These are phyloP conservation scores for Kurtzmaniella quercitrusa DNA, from an alignment of 1,139 yeast genomes.

Conservation along the genomic window DNA sequence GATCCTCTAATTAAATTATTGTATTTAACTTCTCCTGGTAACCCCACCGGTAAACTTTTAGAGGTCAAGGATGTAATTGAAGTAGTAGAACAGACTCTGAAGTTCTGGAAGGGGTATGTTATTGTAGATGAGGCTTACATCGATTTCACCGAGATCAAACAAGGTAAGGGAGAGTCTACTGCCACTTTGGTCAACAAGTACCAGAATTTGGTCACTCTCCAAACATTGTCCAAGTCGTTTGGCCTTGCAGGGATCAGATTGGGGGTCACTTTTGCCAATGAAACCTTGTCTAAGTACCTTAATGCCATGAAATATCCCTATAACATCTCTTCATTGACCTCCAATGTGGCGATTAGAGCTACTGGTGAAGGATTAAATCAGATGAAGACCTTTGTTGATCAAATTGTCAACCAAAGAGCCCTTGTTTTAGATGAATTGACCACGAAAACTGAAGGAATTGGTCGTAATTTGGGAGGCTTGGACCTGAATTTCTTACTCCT, in stretches of 20 bases:
- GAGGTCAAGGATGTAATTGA: constrained; percentile 44
- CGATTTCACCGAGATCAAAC: constrained; percentile 56
- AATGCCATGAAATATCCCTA: constrained; percentile 96
- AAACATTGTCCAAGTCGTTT: constrained; percentile 89
- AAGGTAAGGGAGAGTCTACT: constrained; percentile 46
- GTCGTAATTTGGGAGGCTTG: constrained; percentile 76
- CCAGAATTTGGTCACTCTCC: constrained; percentile 83
- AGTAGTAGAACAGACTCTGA: constrained; percentile 41
- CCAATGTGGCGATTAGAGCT: constrained; percentile 74
- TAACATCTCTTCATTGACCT: constrained; percentile 80
- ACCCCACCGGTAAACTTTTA: constrained; percentile 80
- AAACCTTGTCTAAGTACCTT: constrained; percentile 57
- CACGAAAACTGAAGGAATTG: constrained; percentile 57
- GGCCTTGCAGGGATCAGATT: constrained; percentile 93
- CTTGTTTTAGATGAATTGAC: constrained; percentile 50
- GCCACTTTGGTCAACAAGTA: constrained; percentile 78
- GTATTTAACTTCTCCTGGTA: constrained; percentile 97
- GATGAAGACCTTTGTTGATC: constrained; percentile 54
- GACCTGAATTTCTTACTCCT: constrained; percentile 83
- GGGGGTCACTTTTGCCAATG: constrained; percentile 71
- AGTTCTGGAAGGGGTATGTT: constrained; percentile 68
- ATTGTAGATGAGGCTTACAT: constrained; percentile 94
- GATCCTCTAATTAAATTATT: constrained; percentile 68
- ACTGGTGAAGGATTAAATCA: constrained; percentile 52
- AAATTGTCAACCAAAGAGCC: constrained; percentile 52